Base-by-base conservation (phyloP, 176 grass and related monocot genomes). In the Bolboschoenus planiculmis region DNA sequence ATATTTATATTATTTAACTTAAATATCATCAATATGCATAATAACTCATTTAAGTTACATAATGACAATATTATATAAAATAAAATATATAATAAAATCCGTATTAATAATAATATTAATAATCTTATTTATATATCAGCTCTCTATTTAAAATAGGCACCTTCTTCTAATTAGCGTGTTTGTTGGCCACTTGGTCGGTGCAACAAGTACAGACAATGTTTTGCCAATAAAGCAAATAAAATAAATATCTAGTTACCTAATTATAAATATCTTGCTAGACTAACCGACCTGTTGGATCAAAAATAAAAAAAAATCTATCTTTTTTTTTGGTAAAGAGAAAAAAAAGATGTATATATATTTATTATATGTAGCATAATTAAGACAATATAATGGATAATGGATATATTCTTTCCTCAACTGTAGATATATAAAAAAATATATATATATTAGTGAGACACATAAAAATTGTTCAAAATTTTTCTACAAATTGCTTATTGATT, bases 121-220 rank as follows among this genome's bases (percentile, higher is more conserved):
- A n/a, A n/a, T n/a, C n/a, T n/a, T n/a, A n/a, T n/a, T n/a, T n/a
- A n/a, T n/a, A n/a, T n/a, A n/a, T n/a, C n/a, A n/a, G n/a, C n/a
- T n/a, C n/a, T n/a, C n/a, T n/a, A n/a, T n/a, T 65, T 20, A 66
- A 61, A 31, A 61, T 61, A 3, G 8, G 31, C 37, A 11, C 8
- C 66, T 24, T 42, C 15, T 16, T 42, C 15, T 16, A 43, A 63
- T 63, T 63, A 15, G 60, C 10, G 29, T 33, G 66, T 43, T 71
- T 71, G 66, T 71, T 71, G 66, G 66, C 20, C 35, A 71, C n/a
- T 71, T 71, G 63, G 66, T 71, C 66, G 36, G 66, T 71, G 66
- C 66, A 24, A 42, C n/a, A 71, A 71, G 20, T 43, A 70, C 35
- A n/a, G n/a, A n/a, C n/a, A 4, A 3, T 7, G 20, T 40, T 63